Evolutionary conservation across 2,329 filamentous ascomycete genomes (phyloP), one percentile per base, ranked within the genome.

Genomic region (Aspergillus unguis): DNA sequence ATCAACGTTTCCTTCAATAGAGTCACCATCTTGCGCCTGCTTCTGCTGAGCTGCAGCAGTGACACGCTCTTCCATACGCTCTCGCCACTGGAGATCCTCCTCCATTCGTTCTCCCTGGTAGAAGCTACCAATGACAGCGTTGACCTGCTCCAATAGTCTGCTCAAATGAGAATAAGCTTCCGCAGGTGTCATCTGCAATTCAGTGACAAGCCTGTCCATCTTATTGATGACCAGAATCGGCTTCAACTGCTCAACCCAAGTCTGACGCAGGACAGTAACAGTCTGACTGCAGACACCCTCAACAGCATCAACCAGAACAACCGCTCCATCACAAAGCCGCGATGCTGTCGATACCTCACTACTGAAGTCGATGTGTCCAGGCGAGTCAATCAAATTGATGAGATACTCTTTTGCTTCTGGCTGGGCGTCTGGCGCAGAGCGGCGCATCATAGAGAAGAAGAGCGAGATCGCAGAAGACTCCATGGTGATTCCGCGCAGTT

Each of bases 31-130:
- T 44, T 68, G 57, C 29, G 59, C 60, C 56, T 67, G 59, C 47
- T 68, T 70, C 53, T 65, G 70, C 52, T 84, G 87, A 10, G 83
- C 81, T 1, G 83, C 83, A 35, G 87, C 87, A 54, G 83, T 89
- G 43, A 92, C 84, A 57, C 87, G 85, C 70, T 95, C 88, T 64
- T 99, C 94, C 73, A 97, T 89, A 53, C 84, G 84, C 73, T 97
- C 92, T 61, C 94, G 82, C 94, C 94, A 99, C 70, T 94, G 89
- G 54, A 97, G 79, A 68, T 99, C 92, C 62, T 97, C 92, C 70
- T 97, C 94, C 94, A 99, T 99, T 46, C 94, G 85, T 73, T 99
- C 94, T 48, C 94, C 94, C 63, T 96, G 91, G 68, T 96, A 96
- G 71, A 99, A 99, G 68, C 91, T 96, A 60, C 94, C 94, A 59